Conservation (phyloP, 768 basidiomycete genomes). For the Podaxis pistillaris region DNA sequence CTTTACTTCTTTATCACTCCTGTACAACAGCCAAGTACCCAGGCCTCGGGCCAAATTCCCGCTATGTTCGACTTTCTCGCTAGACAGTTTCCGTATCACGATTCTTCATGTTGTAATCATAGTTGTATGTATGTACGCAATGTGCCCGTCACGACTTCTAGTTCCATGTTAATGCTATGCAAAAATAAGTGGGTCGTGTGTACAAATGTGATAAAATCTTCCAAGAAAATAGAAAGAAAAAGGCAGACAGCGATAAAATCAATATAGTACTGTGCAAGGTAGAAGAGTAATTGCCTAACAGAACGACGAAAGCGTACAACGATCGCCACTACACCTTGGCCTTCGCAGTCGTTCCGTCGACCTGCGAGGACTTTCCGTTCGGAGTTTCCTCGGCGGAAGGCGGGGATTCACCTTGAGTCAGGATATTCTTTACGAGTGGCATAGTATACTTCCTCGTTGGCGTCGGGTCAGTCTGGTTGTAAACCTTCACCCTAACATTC, state of each 20-base stretch:
- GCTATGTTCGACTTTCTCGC: background rate
- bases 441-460: conserved; percentile 68
- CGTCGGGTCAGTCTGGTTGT: conserved; percentile 62
- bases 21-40: conserved; percentile 1
- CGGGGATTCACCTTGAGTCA: conserved; percentile 36
- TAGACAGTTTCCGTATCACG: background rate
- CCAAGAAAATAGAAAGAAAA: background rate
- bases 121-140: background rate
- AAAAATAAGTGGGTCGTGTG: background rate
- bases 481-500: conserved; percentile 46
- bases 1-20: conserved; percentile 3
- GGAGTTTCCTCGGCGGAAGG: background rate
- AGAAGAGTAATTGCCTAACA: no score
- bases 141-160: background rate
- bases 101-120: background rate
- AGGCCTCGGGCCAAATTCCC: background rate
- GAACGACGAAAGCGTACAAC: no score
- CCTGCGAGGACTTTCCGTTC: background rate
- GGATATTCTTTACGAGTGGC: conserved; percentile 58
- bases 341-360: background rate
- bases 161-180: background rate
- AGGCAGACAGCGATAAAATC: no score
- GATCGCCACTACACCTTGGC: background rate
- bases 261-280: no score
- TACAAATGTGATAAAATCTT: background rate